Evolutionary conservation across 805 yeast genomes (phyloP), one percentile per base, ranked within the genome.

Genomic region (Myxozyma lipomycoides): DNA sequence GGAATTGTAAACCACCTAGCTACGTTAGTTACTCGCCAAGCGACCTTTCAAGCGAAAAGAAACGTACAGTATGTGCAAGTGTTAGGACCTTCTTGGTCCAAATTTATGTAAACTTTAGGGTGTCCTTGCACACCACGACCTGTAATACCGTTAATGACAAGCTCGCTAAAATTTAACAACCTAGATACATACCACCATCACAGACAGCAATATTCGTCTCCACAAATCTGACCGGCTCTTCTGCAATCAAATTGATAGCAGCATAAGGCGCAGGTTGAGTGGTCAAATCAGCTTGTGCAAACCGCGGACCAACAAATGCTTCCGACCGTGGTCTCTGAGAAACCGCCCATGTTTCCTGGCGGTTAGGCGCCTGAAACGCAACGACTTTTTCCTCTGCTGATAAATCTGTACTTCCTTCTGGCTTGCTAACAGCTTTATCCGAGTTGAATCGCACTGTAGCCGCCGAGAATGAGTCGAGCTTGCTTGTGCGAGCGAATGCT

Each of bases 191-290:
- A 55, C 69, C 74, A 36, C 95, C 95, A 62, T 84, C 86, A 67
- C 95, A 87, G 17, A 83, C 91, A 0, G 95, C 95, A 46, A 81
- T 68, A 61, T 80, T 75, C 28, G 72, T 76, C 56, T 74, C 77
- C 53, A 86, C 71, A 63, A 77, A 84, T 60, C 79, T 72, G 38
- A 86, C 71, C 2, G 95, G 95, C 63, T 81, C 81, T 64, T 82
- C 71, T 28, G 84, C 82, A 61, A 87, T 84, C 67, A 87, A 75
- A 40, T 87, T 93, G 63, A 87, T 87, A 49, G 95, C 95, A 38
- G 95, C 86, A 55, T 80, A 79, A 4, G 95, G 88, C 62, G 76
- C 77, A 48, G 95, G 95, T 45, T 60, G 63, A 25, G 70, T 64
- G 4, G 70, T 69, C 49, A 86, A 71, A 63, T 86, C 88, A 56